A percentile compares a stretch with the other conserved stretches of the same genome.
phyloP scores from a whole-genome alignment of 2,329 filamentous ascomycete species.

The Penicillium brevicompactum region DNA sequence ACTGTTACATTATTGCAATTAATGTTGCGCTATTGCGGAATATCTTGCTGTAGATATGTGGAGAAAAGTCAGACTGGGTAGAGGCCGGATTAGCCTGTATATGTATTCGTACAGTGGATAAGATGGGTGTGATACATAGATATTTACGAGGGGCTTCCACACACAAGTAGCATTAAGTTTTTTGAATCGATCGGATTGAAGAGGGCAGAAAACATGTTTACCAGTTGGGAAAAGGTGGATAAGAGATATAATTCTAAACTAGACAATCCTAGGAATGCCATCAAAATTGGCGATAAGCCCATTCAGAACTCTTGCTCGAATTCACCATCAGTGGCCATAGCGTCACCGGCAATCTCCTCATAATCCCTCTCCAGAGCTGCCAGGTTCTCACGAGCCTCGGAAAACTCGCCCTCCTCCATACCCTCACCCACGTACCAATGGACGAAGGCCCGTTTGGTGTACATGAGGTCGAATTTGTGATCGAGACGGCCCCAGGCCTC shows the following conservation, averaged over 20 bases:
- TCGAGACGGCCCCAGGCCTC: slow-evolving; percentile 67
- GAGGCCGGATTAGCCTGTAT: too few relatives aligned
- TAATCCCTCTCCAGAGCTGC: slow-evolving; percentile 86
- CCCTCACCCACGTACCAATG: slow-evolving; percentile 82
- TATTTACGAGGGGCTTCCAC: background rate
- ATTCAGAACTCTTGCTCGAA: background rate
- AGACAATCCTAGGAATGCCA: background rate
- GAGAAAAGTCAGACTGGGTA: too few relatives aligned
- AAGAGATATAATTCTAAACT: background rate
- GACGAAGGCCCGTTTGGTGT: slow-evolving; percentile 69
- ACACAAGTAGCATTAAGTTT: background rate
- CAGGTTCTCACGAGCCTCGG: slow-evolving; percentile 81
- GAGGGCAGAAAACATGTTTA: background rate
- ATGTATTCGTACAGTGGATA: background rate
- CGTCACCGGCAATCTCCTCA: slow-evolving; percentile 77
- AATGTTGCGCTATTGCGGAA: too few relatives aligned
- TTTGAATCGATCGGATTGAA: background rate
- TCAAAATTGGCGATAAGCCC: background rate
- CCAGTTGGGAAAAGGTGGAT: background rate
- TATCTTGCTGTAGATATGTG: too few relatives aligned
- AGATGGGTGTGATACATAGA: background rate
- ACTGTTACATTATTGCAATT: too few relatives aligned
- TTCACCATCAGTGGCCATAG: slow-evolving; percentile 39
- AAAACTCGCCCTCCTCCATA: slow-evolving; percentile 92
- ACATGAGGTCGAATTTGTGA: slow-evolving; percentile 72